Conservation (phyloP, 495 filamentous ascomycete genomes). For the Articulospora tetracladia region DNA sequence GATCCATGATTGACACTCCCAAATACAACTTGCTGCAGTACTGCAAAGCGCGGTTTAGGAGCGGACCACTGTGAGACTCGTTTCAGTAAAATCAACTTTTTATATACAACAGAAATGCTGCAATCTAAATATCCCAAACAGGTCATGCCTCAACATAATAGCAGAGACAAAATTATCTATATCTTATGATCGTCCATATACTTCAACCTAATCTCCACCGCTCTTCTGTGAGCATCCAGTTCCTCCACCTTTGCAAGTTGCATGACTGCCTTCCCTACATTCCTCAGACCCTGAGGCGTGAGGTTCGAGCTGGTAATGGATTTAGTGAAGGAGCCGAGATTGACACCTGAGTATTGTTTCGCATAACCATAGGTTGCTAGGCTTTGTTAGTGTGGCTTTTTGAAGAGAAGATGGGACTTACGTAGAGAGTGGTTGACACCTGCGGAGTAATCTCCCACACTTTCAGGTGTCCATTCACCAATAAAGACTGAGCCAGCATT, state of each 20-base stretch:
- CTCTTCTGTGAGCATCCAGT: conserved; percentile 88
- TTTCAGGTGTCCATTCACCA: conserved; percentile 93
- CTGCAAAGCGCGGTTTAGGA: no score
- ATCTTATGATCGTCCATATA: conserved; percentile 47
- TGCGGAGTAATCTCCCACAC: conserved; percentile 94
- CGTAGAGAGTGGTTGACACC: conserved; percentile 96
- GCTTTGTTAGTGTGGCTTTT: conserved; percentile 12
- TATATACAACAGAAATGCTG: no score
- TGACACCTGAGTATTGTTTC: conserved; percentile 97
- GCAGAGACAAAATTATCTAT: conserved; percentile 6
- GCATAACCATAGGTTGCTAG: conserved; percentile 95
- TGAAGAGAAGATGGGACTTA: conserved; percentile 47
- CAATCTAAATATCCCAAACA: no score
- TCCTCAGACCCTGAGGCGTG: conserved; percentile 75
- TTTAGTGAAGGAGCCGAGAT: conserved; percentile 91
- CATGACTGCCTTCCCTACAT: conserved; percentile 87
- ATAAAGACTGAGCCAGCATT: conserved; percentile 96
- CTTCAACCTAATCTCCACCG: conserved; percentile 81
- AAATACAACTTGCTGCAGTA: no score
- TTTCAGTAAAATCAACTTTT: no score
- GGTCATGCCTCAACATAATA: no score
- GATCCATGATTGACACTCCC: no score
- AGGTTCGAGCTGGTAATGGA: conserved; percentile 92
- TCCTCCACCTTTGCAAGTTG: conserved; percentile 90
- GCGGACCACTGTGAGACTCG: no score